phyloP scores from a whole-genome alignment of 148 eudicot genomes.

The Gaultheria prostrata region DNA sequence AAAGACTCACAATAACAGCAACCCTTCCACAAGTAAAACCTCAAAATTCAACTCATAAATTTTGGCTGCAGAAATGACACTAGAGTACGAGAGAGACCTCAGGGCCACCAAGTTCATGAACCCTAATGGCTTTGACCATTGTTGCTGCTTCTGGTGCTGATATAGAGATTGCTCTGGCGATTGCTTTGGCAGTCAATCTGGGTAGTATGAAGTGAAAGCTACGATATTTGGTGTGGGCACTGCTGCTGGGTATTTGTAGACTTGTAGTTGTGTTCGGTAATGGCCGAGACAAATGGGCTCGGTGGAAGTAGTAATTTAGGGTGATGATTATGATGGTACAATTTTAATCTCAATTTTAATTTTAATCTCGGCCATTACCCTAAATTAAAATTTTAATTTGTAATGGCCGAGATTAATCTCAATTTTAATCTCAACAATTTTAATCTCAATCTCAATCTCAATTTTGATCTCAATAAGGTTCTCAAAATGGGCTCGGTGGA shows the following conservation, averaged over 20 bases:
- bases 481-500: too few relatives aligned
- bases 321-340: neutral
- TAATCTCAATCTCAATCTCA: too few relatives aligned
- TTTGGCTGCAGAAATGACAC: neutral
- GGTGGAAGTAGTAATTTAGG: neutral
- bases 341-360: neutral
- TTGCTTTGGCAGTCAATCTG: neutral
- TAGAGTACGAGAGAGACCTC: constrained; percentile 37
- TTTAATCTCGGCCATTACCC: too few relatives aligned
- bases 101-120: constrained; percentile 73
- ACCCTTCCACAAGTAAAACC: neutral
- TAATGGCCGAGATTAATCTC: too few relatives aligned
- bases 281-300: neutral
- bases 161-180: constrained; percentile 23
- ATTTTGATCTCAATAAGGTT: too few relatives aligned
- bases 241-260: neutral
- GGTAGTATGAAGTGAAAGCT: neutral
- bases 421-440: too few relatives aligned
- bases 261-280: neutral
- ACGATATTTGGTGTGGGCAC: neutral
- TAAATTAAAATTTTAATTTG: too few relatives aligned
- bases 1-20: neutral
- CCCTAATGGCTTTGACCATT: constrained; percentile 81
- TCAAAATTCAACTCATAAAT: neutral
- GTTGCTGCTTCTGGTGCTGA: constrained; percentile 26